Conservation (phyloP, 495 filamentous ascomycete genomes). For the Rhizodiscina lignyota region DNA sequence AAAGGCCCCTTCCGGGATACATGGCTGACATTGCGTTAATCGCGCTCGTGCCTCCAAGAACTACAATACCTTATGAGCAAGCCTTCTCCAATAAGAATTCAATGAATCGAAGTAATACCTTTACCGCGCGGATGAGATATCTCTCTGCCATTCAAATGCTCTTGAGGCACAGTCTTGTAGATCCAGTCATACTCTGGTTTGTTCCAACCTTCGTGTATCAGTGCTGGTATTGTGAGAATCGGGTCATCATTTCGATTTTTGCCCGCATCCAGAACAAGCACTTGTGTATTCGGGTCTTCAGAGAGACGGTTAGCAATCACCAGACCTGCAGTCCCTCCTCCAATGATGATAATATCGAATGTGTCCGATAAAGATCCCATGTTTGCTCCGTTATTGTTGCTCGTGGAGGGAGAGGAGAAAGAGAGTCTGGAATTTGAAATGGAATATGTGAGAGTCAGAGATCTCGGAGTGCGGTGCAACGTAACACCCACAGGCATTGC, state of each 20-base stretch:
- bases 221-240: not conserved
- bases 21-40: slow-evolving; percentile 37
- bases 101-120: slow-evolving; percentile 2
- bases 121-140: not conserved
- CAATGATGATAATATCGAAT: not conserved
- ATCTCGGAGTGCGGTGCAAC: too few relatives aligned
- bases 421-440: too few relatives aligned
- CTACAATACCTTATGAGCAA: slow-evolving; percentile 32
- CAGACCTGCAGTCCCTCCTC: slow-evolving; percentile 2
- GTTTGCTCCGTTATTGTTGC: too few relatives aligned
- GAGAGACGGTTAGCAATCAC: slow-evolving; percentile 1
- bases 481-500: too few relatives aligned
- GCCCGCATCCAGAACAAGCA: slow-evolving; percentile 2
- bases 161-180: slow-evolving; percentile 31
- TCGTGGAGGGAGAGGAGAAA: too few relatives aligned
- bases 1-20: slow-evolving; percentile 23
- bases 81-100: slow-evolving; percentile 7
- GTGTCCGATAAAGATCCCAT: too few relatives aligned
- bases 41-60: slow-evolving; percentile 37
- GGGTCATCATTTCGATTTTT: not conserved
- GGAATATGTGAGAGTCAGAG: too few relatives aligned
- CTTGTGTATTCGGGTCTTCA: not conserved
- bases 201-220: slow-evolving; percentile 1
- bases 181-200: slow-evolving; percentile 40
- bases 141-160: slow-evolving; percentile 11